Conservation (phyloP, 1,139 yeast species). For the Magnusiomyces ingens region DNA sequence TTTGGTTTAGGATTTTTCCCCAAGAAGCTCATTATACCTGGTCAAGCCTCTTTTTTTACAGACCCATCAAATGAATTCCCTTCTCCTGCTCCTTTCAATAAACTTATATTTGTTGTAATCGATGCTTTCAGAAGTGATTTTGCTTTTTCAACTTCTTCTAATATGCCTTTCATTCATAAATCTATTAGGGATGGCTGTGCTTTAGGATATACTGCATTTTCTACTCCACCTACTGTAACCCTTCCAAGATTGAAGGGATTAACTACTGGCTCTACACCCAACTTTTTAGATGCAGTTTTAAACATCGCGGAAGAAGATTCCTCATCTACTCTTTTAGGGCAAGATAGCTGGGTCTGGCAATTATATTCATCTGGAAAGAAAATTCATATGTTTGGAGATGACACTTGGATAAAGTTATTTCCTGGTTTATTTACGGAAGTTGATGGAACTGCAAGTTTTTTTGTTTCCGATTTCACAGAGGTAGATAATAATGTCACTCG, state of each 20-base stretch:
- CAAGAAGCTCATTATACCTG: slow-evolving; percentile 64
- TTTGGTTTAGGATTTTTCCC: slow-evolving; percentile 88
- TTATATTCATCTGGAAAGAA: slow-evolving; percentile 40
- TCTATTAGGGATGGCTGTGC: slow-evolving; percentile 49
- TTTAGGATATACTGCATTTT: slow-evolving; percentile 80
- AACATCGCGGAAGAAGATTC: slow-evolving; percentile 90
- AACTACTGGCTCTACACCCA: slow-evolving; percentile 92
- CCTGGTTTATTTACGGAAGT: slow-evolving; percentile 54
- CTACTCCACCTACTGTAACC: slow-evolving; percentile 96
- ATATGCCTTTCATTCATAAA: slow-evolving; percentile 61
- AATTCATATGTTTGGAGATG: slow-evolving; percentile 90
- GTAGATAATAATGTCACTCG: slow-evolving; percentile 92
- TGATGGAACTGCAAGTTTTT: slow-evolving; percentile 92
- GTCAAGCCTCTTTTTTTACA: slow-evolving; percentile 35
- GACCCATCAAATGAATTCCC: slow-evolving; percentile 20
- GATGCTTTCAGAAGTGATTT: slow-evolving; percentile 93
- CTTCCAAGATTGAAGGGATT: slow-evolving; percentile 87
- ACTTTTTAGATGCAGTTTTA: slow-evolving; percentile 87
- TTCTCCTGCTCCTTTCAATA: slow-evolving; percentile 46
- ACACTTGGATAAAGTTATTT: slow-evolving; percentile 90
- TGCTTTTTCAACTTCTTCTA: slow-evolving; percentile 52
- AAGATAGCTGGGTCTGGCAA: slow-evolving; percentile 86
- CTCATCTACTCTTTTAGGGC: slow-evolving; percentile 63
- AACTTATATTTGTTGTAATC: slow-evolving; percentile 72
- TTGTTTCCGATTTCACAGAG: slow-evolving; percentile 88